phyloP scores from a whole-genome alignment of 495 filamentous ascomycete species.

The Parathielavia appendiculata region DNA sequence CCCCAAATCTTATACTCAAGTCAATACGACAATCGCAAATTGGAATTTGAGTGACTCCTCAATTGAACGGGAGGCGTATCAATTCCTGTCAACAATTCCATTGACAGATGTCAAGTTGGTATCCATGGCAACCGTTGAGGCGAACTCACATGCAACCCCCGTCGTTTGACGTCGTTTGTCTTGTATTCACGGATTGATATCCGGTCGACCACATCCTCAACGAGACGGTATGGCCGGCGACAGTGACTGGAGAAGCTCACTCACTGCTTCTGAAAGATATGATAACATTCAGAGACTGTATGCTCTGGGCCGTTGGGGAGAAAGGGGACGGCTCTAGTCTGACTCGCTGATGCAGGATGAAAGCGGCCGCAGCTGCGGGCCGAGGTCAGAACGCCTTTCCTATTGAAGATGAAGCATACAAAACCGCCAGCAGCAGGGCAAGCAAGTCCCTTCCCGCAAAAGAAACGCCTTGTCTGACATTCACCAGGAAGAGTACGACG shows the following conservation, averaged over 20 bases:
- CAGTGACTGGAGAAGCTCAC: constrained; percentile 24
- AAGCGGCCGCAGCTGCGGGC: constrained; percentile 17
- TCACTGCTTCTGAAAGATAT: constrained; percentile 47
- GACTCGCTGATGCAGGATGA: constrained; percentile 16
- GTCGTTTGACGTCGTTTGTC: not conserved
- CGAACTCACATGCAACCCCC: not conserved
- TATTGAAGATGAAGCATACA: constrained; percentile 43
- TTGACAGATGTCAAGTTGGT: too few relatives aligned
- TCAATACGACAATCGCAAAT: too few relatives aligned
- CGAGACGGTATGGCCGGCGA: constrained; percentile 19
- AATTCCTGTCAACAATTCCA: too few relatives aligned
- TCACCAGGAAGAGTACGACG: constrained; percentile 43
- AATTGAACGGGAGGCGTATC: too few relatives aligned
- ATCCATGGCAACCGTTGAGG: not conserved
- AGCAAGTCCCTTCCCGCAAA: constrained; percentile 7
- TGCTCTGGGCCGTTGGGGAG: constrained; percentile 17
- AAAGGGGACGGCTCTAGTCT: constrained; percentile 1
- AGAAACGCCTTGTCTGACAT: constrained; percentile 19
- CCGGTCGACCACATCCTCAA: not conserved
- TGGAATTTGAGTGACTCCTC: too few relatives aligned
- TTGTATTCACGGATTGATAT: not conserved
- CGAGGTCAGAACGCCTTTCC: constrained; percentile 30
- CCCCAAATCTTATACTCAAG: too few relatives aligned
- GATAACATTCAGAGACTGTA: constrained; percentile 50
- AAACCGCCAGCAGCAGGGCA: constrained; percentile 37